Evolutionary conservation across 306 rosid genomes (phyloP).

Genomic region (Trifolium dubium): DNA sequence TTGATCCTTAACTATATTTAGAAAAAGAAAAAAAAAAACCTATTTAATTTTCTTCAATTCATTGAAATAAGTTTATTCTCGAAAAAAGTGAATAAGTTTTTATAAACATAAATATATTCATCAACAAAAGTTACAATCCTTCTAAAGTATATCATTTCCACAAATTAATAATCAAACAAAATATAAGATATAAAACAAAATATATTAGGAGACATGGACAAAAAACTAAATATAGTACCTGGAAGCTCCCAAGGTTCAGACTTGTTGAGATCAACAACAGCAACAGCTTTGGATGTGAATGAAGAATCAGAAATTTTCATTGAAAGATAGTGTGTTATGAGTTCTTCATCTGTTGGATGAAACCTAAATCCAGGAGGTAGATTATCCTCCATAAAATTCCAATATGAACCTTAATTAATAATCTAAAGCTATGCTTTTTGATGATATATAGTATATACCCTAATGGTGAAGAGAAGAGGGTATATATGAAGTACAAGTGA

Average conservation of each 20-base stretch:
- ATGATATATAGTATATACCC: not conserved
- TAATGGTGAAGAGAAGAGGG: conserved; percentile 7
- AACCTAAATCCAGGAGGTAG: conserved; percentile 96
- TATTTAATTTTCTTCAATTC: too few relatives aligned
- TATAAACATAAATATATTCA: not conserved
- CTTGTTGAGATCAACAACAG: conserved; percentile 91
- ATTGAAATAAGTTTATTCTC: too few relatives aligned
- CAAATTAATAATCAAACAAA: too few relatives aligned
- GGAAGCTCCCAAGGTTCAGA: conserved; percentile 99
- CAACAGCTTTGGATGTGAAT: conserved; percentile 72
- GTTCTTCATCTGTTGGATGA: conserved; percentile 97
- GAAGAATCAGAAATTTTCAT: conserved; percentile 69
- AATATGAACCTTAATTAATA: not conserved
- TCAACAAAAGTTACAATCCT: not conserved
- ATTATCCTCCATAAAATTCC: conserved; percentile 62
- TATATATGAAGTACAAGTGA: conserved; percentile 10
- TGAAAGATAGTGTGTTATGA: conserved; percentile 70
- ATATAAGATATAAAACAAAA: too few relatives aligned
- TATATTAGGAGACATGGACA: not conserved
- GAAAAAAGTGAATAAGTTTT: too few relatives aligned
- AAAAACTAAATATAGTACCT: conserved; percentile 41
- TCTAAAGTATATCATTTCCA: too few relatives aligned
- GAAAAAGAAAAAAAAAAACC: too few relatives aligned
- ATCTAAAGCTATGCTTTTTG: not conserved
- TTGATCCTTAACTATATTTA: too few relatives aligned